These are phyloP conservation scores for Omphalotus guepiniiformis DNA, from an alignment of 768 basidiomycete genomes.

Conservation along the genomic window DNA sequence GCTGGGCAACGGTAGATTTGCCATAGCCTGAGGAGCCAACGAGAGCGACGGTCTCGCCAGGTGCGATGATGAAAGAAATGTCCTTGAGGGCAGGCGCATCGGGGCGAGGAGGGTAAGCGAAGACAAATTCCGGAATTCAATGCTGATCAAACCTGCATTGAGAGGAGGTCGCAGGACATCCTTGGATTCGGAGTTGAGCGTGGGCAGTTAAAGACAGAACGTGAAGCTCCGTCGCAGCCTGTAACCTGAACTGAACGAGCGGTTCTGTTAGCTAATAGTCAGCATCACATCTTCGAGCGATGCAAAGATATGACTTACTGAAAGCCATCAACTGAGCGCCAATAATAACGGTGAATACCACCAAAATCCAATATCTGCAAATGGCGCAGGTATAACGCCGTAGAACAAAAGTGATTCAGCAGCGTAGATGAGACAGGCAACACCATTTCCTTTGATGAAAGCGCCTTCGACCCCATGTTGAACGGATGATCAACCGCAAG, in stretches of 20 bases:
- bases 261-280: conserved; percentile 58
- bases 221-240: conserved; percentile 79
- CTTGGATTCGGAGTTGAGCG: conserved; percentile 63
- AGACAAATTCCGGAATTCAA: conserved; percentile 71
- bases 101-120: conserved; percentile 80
- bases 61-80: conserved; percentile 62
- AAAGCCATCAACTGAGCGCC: conserved; percentile 91
- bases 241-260: conserved; percentile 84
- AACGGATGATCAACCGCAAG: conserved; percentile 56
- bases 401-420: conserved; percentile 91
- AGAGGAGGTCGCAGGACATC: conserved; percentile 50
- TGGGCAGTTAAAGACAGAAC: conserved; percentile 58
- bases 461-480: conserved; percentile 73
- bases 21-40: conserved; percentile 91
- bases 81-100: conserved; percentile 62
- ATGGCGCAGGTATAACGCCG: conserved; percentile 78
- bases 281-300: conserved; percentile 2
- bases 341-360: conserved; percentile 91
- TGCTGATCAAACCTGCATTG: not conserved
- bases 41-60: conserved; percentile 84
- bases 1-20: conserved; percentile 84
- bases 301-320: conserved; percentile 49
- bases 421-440: conserved; percentile 81
- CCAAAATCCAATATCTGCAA: conserved; percentile 83
- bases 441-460: conserved; percentile 80